Conservation (phyloP, 108 stramenopile genomes). For the Stephanodiscus minutulus region DNA sequence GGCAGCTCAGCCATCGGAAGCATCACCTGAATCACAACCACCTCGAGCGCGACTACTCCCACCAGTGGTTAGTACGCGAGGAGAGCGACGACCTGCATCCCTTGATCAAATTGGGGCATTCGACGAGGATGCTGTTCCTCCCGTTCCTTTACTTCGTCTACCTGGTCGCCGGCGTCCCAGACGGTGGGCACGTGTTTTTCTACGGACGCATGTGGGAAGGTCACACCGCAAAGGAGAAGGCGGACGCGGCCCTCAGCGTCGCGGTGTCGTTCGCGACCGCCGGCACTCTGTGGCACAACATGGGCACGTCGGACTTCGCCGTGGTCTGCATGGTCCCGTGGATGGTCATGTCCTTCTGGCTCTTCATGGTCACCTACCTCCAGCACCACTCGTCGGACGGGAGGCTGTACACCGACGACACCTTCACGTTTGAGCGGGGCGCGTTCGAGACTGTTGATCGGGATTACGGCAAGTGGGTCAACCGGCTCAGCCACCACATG, state of each 20-base stretch:
- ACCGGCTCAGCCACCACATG: conserved; percentile 85
- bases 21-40: conserved; percentile 77
- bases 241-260: conserved; percentile 53
- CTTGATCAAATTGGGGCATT: conserved; percentile 50
- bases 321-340: conserved; percentile 77
- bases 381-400: conserved; percentile 90
- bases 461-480: conserved; percentile 83
- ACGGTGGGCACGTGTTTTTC: conserved; percentile 73
- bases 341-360: conserved; percentile 83
- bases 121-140: conserved; percentile 58
- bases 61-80: conserved; percentile 79
- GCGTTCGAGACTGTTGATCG: conserved; percentile 92
- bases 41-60: conserved; percentile 64
- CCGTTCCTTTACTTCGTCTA: conserved; percentile 76
- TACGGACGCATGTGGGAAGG: conserved; percentile 80
- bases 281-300: conserved; percentile 51
- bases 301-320: conserved; percentile 63
- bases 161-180: conserved; percentile 63
- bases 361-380: conserved; percentile 93
- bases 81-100: conserved; percentile 53
- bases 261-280: conserved; percentile 55
- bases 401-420: conserved; percentile 82
- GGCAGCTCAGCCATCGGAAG: conserved; percentile 54
- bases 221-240: conserved; percentile 47
- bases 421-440: conserved; percentile 71